Conservation (phyloP, 306 rosid genomes). For the Cotoneaster glaucophyllus region DNA sequence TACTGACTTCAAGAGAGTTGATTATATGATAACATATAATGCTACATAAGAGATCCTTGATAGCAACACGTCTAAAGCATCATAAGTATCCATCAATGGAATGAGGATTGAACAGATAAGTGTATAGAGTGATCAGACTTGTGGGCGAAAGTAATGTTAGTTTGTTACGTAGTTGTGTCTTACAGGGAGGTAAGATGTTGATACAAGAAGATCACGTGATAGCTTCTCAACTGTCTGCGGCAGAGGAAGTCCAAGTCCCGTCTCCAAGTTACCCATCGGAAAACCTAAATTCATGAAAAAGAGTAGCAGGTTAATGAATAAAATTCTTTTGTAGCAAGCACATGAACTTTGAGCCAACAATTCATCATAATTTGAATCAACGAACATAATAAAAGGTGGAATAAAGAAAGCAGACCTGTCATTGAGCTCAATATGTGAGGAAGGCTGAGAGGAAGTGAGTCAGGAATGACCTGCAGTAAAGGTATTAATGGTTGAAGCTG, state of each 20-base stretch:
- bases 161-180: conserved; percentile 26
- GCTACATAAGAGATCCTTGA: not conserved
- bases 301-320: conserved; percentile 18
- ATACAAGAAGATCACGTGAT: conserved; percentile 42
- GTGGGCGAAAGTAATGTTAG: not conserved
- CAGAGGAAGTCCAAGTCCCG: conserved; percentile 55
- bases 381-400: not conserved
- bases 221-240: conserved; percentile 43
- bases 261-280: conserved; percentile 37
- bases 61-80: not conserved
- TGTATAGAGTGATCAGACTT: not conserved
- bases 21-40: not conserved
- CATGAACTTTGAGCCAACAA: not conserved
- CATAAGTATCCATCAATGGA: not conserved
- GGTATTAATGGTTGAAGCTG: conserved; percentile 45
- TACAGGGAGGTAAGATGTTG: conserved; percentile 64
- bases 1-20: not conserved
- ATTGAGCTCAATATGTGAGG: conserved; percentile 44
- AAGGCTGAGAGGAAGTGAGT: conserved; percentile 38
- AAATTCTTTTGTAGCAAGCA: not conserved
- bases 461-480: conserved; percentile 53
- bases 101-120: no score
- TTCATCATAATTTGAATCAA: not conserved
- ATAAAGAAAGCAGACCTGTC: conserved; percentile 49
- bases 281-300: conserved; percentile 36